Conservation (phyloP, 768 basidiomycete species). For the Mycena olivaceomarginata region DNA sequence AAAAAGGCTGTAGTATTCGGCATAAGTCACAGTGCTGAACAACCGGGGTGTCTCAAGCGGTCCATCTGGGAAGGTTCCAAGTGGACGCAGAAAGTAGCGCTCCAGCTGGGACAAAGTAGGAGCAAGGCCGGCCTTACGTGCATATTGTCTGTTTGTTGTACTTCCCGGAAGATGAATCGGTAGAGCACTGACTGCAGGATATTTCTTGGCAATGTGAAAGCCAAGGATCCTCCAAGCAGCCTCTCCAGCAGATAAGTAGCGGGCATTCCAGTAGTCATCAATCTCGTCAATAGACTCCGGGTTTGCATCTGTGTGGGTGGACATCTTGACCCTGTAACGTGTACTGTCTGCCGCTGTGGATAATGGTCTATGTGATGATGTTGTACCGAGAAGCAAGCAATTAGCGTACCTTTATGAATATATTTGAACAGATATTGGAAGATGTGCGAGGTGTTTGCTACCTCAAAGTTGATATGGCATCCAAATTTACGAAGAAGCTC, state of each 20-base stretch:
- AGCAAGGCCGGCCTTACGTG: conserved; percentile 26
- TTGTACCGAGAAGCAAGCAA: neutral
- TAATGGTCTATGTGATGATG: neutral
- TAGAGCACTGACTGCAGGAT: no score
- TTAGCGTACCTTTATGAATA: neutral
- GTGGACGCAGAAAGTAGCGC: conserved; percentile 47
- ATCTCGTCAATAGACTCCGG: conserved; percentile 54
- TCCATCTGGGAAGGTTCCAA: conserved; percentile 39
- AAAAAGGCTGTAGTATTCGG: neutral
- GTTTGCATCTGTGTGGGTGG: neutral
- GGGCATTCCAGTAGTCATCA: conserved; percentile 56
- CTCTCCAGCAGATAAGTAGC: conserved; percentile 54
- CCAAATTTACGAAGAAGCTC: no score
- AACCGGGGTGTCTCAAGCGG: neutral
- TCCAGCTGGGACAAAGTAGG: neutral
- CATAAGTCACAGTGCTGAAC: neutral
- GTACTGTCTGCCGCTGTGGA: no score
- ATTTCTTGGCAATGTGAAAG: no score
- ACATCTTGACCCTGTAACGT: conserved; percentile 8
- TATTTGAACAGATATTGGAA: no score
- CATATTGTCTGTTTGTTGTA: conserved; percentile 49
- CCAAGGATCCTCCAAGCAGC: no score
- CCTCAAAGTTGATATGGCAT: conserved; percentile 62
- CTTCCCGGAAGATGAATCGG: neutral
- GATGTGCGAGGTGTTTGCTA: conserved; percentile 36